Evolutionary conservation across 1,139 yeast species (phyloP), one percentile per base, ranked within the genome.

Genomic region (Scheffersomyces lignicola): DNA sequence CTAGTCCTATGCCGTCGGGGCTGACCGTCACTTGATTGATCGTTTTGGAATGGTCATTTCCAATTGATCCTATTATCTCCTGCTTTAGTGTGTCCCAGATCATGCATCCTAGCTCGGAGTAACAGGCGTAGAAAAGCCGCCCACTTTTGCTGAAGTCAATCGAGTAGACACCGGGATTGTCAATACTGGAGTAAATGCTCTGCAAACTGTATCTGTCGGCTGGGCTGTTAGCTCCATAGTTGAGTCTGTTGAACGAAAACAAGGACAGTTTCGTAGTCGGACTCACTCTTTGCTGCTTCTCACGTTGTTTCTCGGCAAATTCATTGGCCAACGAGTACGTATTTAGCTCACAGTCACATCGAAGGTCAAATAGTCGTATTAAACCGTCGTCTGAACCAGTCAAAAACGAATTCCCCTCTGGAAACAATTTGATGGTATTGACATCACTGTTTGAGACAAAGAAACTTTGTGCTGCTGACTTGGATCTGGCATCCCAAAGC

Each of bases 321-420:
- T 51, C 47, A 3, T 47, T 34, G 1, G 66, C 52, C 38, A 80
- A 54, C 7, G 73, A 59, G 56, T 80, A 87, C 11, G 53, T 54
- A 5, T 79, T 72, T 29, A 89, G 54, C 44, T 78, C 82, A 45
- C 95, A 78, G 55, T 85, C 96, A 4, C 90, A 73, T 42, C 97
- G 69, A 32, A 85, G 57, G 54, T 90, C 97, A 56, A 77, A 85
- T 35, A 87, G 57, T 36, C 86, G 70, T n/a, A 86, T 67, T 0
- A 72, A 55, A 1, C 94, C 92, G 53, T 87, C 95, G 48, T 88
- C 97, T 28, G 87, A 75, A 1, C 96, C 96, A 2, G 80, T 69
- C 1, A 74, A 75, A 46, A 83, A 75, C 0, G 87, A 71, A 22
- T 69, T 60, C 2, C 89, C 90, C 44, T 80, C 85, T 7, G 90